A percentile compares a stretch with the other conserved stretches of the same genome.
These are phyloP conservation scores for Coemansia sp. DNA, from an alignment of 192 early-diverging fungal genomes.

Conservation along the genomic window DNA sequence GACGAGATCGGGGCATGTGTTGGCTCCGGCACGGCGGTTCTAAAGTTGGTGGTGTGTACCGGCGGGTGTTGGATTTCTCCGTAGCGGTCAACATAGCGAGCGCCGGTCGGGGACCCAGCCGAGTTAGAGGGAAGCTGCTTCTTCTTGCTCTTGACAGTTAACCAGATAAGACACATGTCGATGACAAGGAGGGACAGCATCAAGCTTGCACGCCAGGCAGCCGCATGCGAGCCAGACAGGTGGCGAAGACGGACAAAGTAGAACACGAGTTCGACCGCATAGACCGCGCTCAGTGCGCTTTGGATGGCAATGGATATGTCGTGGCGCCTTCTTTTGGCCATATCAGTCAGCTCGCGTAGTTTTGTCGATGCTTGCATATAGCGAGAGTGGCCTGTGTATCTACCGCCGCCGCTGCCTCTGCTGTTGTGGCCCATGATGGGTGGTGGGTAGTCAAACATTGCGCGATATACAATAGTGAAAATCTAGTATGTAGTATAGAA, in stretches of 20 bases:
- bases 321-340: slow-evolving; percentile 31
- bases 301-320: slow-evolving; percentile 52
- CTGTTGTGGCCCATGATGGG: not conserved
- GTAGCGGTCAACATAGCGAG: not conserved
- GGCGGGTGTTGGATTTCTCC: not conserved
- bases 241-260: slow-evolving; percentile 47
- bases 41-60: not conserved
- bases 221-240: slow-evolving; percentile 30
- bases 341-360: slow-evolving; percentile 5
- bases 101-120: not conserved
- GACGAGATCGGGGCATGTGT: not conserved
- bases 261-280: slow-evolving; percentile 36
- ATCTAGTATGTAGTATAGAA: not conserved
- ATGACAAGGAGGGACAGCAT: slow-evolving; percentile 43
- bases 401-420: slow-evolving; percentile 1
- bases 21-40: not conserved
- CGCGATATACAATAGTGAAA: not conserved
- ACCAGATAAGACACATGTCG: slow-evolving; percentile 47
- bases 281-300: slow-evolving; percentile 30
- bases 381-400: not conserved
- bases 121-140: not conserved
- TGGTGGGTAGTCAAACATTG: slow-evolving; percentile 39
- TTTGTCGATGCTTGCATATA: slow-evolving; percentile 15
- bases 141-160: slow-evolving; percentile 40
- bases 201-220: slow-evolving; percentile 45